Percentiles rank a stretch among this genome's conserved stretches.
Evolutionary conservation across 2,329 filamentous ascomycete species (phyloP).

Genomic region (Aureobasidium sp.): DNA sequence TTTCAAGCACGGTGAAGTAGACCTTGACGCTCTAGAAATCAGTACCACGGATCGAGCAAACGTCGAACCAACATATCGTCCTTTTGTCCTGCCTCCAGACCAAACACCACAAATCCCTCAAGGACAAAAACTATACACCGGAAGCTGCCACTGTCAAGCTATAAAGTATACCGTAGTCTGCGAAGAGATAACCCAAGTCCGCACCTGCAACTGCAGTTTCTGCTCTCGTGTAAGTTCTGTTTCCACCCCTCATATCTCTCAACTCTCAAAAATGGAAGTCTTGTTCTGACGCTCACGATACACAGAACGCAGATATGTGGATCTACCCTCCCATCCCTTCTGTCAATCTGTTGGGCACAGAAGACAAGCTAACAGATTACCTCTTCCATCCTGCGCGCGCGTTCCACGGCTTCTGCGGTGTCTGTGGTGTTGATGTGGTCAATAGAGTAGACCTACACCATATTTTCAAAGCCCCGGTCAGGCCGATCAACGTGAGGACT

Average conservation of each 20-base stretch:
- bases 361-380: background rate
- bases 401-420: slow-evolving; percentile 1
- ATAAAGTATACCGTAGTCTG: background rate
- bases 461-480: background rate
- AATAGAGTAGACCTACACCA: background rate
- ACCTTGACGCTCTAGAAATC: background rate
- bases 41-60: background rate
- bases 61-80: background rate
- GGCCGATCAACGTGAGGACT: slow-evolving; percentile 5
- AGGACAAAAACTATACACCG: slow-evolving; percentile 1
- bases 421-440: slow-evolving; percentile 8
- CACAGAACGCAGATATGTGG: slow-evolving; percentile 10
- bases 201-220: slow-evolving; percentile 11
- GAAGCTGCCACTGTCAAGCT: slow-evolving; percentile 12
- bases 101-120: background rate
- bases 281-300: background rate
- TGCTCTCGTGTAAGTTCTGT: background rate
- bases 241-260: no score
- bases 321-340: background rate
- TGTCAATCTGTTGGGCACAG: background rate
- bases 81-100: background rate
- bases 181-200: background rate
- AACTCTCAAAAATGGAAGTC: no score
- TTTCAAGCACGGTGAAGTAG: background rate
- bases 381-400: background rate